Percentiles rank a stretch among this genome's conserved stretches.
These are phyloP conservation scores for Bombardia bombarda DNA, from an alignment of 495 filamentous ascomycete genomes.

Conservation along the genomic window DNA sequence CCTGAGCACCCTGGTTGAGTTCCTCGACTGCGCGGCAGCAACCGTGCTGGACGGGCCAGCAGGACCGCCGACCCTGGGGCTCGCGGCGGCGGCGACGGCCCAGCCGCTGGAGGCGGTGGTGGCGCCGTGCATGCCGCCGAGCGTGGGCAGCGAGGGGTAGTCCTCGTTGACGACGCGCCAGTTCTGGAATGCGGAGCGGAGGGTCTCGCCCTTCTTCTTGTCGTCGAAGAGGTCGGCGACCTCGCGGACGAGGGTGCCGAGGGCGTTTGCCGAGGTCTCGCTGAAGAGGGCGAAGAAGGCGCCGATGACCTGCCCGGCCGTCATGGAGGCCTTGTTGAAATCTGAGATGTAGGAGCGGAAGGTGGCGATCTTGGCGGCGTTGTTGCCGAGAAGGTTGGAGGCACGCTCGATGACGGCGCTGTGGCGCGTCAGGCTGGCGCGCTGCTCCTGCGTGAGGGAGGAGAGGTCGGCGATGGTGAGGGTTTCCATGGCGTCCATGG, in stretches of 20 bases:
- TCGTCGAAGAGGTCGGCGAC: constrained; percentile 91
- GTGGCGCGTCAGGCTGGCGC: constrained; percentile 69
- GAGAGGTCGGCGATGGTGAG: constrained; percentile 31
- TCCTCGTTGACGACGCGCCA: constrained; percentile 95
- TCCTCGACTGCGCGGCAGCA: constrained; percentile 23
- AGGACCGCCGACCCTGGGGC: constrained; percentile 16
- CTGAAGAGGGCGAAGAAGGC: constrained; percentile 69
- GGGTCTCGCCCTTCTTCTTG: constrained; percentile 55
- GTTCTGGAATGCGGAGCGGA: constrained; percentile 83
- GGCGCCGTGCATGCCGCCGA: constrained; percentile 49
- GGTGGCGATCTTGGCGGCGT: constrained; percentile 58
- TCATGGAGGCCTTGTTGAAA: constrained; percentile 57
- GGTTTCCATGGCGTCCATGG: constrained; percentile 33
- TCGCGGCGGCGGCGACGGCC: constrained; percentile 41
- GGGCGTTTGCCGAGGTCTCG: constrained; percentile 64
- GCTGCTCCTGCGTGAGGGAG: constrained; percentile 60
- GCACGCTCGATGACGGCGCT: constrained; percentile 79
- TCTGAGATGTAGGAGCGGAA: constrained; percentile 74
- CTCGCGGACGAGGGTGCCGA: constrained; percentile 87
- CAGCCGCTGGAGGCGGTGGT: constrained; percentile 41
- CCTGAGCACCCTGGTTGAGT: constrained; percentile 37
- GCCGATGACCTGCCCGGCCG: constrained; percentile 70
- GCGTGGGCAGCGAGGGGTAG: constrained; percentile 79
- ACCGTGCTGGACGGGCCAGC: constrained; percentile 14
- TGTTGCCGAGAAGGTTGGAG: constrained; percentile 65